Conservation (phyloP, 2,329 filamentous ascomycete species). For the Calonectria hawksworthii region DNA sequence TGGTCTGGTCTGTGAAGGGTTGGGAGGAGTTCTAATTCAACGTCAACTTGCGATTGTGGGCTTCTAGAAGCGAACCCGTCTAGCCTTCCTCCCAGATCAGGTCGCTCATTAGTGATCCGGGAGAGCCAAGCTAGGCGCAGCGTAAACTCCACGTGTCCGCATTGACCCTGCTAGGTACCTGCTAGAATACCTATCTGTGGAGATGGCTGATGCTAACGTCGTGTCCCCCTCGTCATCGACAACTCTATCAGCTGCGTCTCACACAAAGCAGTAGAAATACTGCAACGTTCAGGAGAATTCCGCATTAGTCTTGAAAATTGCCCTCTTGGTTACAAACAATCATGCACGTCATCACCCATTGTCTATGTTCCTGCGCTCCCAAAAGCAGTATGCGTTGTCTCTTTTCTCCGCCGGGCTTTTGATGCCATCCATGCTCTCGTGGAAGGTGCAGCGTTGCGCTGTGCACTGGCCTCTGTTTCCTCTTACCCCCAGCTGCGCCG, state of each 20-base stretch:
- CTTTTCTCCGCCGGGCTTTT: background rate
- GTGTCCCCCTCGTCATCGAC: constrained; percentile 7
- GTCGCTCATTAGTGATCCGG: background rate
- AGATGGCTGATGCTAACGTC: background rate
- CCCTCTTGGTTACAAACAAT: background rate
- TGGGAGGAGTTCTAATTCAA: constrained; percentile 23
- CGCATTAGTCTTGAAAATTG: background rate
- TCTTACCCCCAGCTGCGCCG: background rate
- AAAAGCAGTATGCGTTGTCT: background rate
- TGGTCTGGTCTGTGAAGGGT: background rate
- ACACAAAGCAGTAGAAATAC: background rate
- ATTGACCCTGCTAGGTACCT: background rate
- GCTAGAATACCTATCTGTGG: background rate
- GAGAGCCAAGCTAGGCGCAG: background rate
- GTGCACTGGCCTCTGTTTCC: constrained; percentile 6
- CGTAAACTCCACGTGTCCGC: background rate
- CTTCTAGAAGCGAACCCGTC: constrained; percentile 7
- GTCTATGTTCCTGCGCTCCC: background rate
- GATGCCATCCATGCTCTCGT: background rate
- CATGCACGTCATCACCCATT: background rate
- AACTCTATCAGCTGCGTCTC: background rate
- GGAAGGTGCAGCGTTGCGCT: background rate
- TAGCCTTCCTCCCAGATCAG: background rate
- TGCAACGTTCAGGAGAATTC: background rate
- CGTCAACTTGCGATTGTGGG: constrained; percentile 10